Conservation (phyloP, 208 protist species). For the Phytomonas francai region DNA sequence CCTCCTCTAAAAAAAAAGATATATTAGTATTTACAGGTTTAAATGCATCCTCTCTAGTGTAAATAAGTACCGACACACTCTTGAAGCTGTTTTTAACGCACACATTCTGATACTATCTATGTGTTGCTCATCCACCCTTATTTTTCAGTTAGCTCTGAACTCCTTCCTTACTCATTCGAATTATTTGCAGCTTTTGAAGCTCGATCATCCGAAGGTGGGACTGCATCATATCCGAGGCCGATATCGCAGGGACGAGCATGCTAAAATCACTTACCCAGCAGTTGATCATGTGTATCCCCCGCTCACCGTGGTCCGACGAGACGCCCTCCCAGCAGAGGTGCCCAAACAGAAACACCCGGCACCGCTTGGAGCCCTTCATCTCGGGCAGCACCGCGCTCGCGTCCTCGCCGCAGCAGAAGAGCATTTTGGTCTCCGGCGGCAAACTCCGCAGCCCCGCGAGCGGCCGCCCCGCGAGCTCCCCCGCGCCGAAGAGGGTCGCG, state of each 20-base stretch:
- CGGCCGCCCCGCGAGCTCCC: background rate
- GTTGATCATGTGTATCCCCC: background rate
- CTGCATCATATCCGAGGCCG: background rate
- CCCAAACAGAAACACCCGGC: constrained; percentile 19
- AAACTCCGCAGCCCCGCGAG: constrained; percentile 8
- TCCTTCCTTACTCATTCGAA: background rate
- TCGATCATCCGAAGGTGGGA: background rate
- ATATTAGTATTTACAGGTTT: constrained; percentile 1
- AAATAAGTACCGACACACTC: background rate
- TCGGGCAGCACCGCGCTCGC: constrained; percentile 23
- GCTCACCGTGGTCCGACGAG: background rate
- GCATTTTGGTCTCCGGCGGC: constrained; percentile 13
- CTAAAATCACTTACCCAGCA: background rate
- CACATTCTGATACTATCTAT: background rate
- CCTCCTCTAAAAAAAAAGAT: background rate
- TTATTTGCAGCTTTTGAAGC: background rate
- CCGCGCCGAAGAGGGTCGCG: constrained; percentile 15
- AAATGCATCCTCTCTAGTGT: background rate
- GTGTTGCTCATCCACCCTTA: background rate
- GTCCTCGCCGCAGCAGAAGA: constrained; percentile 26
- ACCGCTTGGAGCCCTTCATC: constrained; percentile 17
- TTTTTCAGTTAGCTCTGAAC: background rate
- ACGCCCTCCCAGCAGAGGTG: constrained; percentile 22
- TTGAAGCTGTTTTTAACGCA: background rate
- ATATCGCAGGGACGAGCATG: background rate